Percentiles rank a stretch among this genome's conserved stretches.
Evolutionary conservation across 495 filamentous ascomycete species (phyloP).

Genomic region (Penicillium nucicola): DNA sequence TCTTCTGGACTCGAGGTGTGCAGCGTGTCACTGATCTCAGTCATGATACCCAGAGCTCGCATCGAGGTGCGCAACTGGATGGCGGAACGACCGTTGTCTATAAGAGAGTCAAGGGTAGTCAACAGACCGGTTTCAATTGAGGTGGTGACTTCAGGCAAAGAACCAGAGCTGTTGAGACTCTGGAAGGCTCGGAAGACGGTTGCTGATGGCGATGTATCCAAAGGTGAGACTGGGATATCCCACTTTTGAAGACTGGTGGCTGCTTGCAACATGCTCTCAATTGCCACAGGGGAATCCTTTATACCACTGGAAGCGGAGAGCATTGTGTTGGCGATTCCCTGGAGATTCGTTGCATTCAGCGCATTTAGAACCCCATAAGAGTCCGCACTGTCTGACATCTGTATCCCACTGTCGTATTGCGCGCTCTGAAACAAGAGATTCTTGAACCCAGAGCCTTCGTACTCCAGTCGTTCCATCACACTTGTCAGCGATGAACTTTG

Average conservation of each 20-base stretch:
- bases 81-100: constrained; percentile 52
- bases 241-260: constrained; percentile 87
- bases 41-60: constrained; percentile 70
- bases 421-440: constrained; percentile 88
- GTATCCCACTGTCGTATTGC: constrained; percentile 82
- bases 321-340: constrained; percentile 47
- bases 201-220: constrained; percentile 57
- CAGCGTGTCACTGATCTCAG: constrained; percentile 77
- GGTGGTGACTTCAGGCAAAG: constrained; percentile 44
- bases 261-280: constrained; percentile 72
- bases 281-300: constrained; percentile 36
- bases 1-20: constrained; percentile 54
- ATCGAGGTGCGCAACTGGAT: constrained; percentile 61
- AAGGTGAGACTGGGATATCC: constrained; percentile 75
- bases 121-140: constrained; percentile 64
- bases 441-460: constrained; percentile 84
- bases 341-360: constrained; percentile 44
- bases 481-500: constrained; percentile 71
- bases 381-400: constrained; percentile 49
- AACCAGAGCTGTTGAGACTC: constrained; percentile 64
- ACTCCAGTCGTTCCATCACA: constrained; percentile 81
- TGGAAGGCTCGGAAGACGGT: constrained; percentile 80
- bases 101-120: constrained; percentile 57
- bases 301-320: constrained; percentile 24
- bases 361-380: constrained; percentile 41